A percentile compares a stretch with the other conserved stretches of the same genome.
phyloP scores from a whole-genome alignment of 805 yeast genomes.

The Cyberlindnera americana region DNA sequence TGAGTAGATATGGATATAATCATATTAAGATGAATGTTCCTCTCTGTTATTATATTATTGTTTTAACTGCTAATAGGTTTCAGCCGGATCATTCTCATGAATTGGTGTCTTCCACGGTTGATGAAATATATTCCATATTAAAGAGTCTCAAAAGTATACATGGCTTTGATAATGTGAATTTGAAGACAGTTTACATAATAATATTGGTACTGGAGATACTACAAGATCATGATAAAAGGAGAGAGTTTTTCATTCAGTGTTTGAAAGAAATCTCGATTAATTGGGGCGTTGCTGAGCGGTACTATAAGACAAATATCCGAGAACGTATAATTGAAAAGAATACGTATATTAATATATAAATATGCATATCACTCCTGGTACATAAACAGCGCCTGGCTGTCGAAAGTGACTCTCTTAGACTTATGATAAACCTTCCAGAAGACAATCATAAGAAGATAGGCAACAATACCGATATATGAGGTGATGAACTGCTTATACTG shows the following conservation, averaged over 20 bases:
- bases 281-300: neutral
- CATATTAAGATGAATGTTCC: neutral
- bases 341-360: too few species aligned
- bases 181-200: neutral
- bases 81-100: neutral
- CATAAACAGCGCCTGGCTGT: too few species aligned
- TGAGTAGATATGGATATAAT: neutral
- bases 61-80: neutral
- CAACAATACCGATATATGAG: slow-evolving; percentile 51
- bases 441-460: neutral
- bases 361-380: too few species aligned
- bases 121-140: neutral
- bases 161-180: neutral
- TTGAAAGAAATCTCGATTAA: neutral
- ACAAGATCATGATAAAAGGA: neutral
- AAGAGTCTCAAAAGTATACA: neutral
- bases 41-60: neutral
- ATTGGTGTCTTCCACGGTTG: neutral
- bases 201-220: neutral
- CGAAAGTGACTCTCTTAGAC: neutral
- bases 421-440: neutral
- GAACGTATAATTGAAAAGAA: neutral
- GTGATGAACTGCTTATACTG: slow-evolving; percentile 65
- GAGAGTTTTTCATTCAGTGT: neutral
- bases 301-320: neutral